Evolutionary conservation across 768 basidiomycete species (phyloP), one percentile per base, ranked within the genome.

Genomic region (Kwoniella bestiolae): DNA sequence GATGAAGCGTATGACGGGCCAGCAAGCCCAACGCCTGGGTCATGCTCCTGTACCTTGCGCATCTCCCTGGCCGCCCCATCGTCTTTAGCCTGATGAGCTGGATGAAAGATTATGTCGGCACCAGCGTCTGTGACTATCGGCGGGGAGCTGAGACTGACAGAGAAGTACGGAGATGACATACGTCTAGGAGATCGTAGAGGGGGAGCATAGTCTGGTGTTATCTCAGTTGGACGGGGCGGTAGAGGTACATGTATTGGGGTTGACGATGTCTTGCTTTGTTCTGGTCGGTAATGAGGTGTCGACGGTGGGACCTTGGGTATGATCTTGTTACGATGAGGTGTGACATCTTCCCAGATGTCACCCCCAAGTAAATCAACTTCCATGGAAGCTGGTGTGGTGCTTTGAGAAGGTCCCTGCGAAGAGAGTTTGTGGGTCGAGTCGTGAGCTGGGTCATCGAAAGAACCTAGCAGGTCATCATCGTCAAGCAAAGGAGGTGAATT

Each of bases 191-290:
- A 68, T 1, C 50, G 49, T 5, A 63, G 25, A 6, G 70, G 70
- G 3, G 68, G 73, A 18, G 64, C 50, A 49, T 73, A 75, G 45
- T 75, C 71, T 12, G 66, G 63, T 3, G 69, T 45, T 26, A 73
- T 75, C 18, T 73, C 73, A 47, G 65, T 58, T 2, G 76, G 76
- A 5, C 73, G 73, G 50, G 73, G 76, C 29, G 73, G 76, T 3
- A 75, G 65, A 4, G 47, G 45, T 12, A 73, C 64, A 41, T 66
- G 67, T 3, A 71, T 57, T 2, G 56, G 44, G 12, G 61, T 28
- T 34, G 18, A 9, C 25, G 32, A 9, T 18, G 14, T 18, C 6
- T 32, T 26, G 12, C 31, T 26, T 16, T 9, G 52, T 12, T 35
- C 6, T 16, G 52, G 52, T 35, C 26, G 25, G 35, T 55, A 44